Conservation (phyloP, 129 eudicot genomes). For the Daucus carota region DH1_v3.0 NC_030384.2:20711501-20712000, state of each 20-base stretch:
- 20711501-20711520: neutral
- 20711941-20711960: neutral
- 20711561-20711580: neutral
- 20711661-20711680: neutral
- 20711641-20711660: neutral
- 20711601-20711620: neutral
- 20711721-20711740: neutral
- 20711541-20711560: constrained; percentile 15
- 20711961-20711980: neutral
- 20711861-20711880: constrained; percentile 77
- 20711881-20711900: constrained; percentile 89
- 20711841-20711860: constrained; percentile 86
- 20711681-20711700: neutral
- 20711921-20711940: constrained; percentile 33
- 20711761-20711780: constrained; percentile 87
- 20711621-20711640: no score
- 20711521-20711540: neutral
- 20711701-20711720: neutral
- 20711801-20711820: constrained; percentile 73
- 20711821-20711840: constrained; percentile 76
- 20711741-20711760: constrained; percentile 86
- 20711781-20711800: constrained; percentile 85
- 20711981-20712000: neutral
- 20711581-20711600: neutral
- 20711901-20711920: constrained; percentile 80